These are phyloP conservation scores for Epichloe coenophiala DNA, from an alignment of 2,329 filamentous ascomycete genomes.

Conservation along the genomic window DNA sequence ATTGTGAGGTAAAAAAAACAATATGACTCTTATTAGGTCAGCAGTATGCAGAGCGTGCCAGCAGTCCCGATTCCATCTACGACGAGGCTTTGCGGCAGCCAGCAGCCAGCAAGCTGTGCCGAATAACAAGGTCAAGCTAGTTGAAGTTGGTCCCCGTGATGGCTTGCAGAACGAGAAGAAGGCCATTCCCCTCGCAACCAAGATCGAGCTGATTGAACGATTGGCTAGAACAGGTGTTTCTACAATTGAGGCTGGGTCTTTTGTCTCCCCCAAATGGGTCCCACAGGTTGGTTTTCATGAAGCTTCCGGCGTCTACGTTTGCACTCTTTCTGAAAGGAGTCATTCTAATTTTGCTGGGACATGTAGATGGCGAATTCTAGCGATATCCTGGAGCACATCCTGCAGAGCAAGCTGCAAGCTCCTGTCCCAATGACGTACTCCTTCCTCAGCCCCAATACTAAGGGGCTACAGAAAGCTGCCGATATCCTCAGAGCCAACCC, in stretches of 20 bases:
- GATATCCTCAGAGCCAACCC: slow-evolving; percentile 38
- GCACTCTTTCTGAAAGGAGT: not conserved
- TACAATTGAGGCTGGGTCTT: slow-evolving; percentile 65
- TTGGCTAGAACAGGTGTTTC: slow-evolving; percentile 54
- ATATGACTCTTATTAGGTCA: slow-evolving; percentile 20
- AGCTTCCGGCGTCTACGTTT: not conserved
- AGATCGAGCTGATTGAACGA: slow-evolving; percentile 61
- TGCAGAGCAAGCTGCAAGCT: slow-evolving; percentile 42
- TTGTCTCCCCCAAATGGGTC: slow-evolving; percentile 71
- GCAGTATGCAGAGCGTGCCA: slow-evolving; percentile 26
- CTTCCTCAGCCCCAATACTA: slow-evolving; percentile 67
- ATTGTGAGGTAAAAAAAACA: not conserved
- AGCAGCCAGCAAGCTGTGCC: slow-evolving; percentile 14
- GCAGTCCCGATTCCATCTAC: slow-evolving; percentile 17
- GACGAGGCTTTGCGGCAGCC: slow-evolving; percentile 28
- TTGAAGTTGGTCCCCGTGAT: slow-evolving; percentile 76
- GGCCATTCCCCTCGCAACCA: slow-evolving; percentile 58
- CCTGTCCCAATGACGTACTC: slow-evolving; percentile 54
- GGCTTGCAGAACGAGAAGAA: slow-evolving; percentile 78
- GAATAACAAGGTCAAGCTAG: slow-evolving; percentile 45
- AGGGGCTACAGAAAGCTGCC: slow-evolving; percentile 53
- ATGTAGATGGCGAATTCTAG: slow-evolving; percentile 64
- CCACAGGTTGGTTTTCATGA: slow-evolving; percentile 47
- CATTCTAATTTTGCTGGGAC: not conserved
- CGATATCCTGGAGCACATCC: slow-evolving; percentile 57